Conservation (phyloP, 176 grass and related monocot genomes). For the Eleusine indica region DNA sequence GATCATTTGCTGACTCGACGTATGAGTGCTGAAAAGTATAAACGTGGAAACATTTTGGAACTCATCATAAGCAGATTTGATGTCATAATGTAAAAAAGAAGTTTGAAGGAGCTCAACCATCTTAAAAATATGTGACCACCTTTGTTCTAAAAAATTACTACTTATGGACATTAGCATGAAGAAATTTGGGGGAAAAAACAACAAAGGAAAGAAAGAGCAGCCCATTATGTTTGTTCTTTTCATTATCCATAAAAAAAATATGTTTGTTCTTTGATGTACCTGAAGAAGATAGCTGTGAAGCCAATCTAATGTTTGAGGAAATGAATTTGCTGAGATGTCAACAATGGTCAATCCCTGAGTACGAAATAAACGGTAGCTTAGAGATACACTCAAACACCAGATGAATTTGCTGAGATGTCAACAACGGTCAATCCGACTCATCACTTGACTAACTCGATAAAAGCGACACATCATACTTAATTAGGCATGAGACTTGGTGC, state of each 20-base stretch:
- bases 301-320: conserved; percentile 90
- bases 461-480: neutral
- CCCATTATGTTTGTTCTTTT: conserved; percentile 4
- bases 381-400: conserved; percentile 10
- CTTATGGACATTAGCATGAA: conserved; percentile 6
- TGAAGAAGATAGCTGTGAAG: conserved; percentile 95
- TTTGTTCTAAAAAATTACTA: neutral
- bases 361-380: neutral
- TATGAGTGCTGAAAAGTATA: neutral
- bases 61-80: neutral
- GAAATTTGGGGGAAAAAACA: neutral
- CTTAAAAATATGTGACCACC: neutral
- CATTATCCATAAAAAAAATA: no score
- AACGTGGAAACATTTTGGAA: neutral
- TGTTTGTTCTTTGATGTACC: conserved; percentile 39
- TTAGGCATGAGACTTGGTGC: neutral
- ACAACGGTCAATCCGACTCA: neutral
- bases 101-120: neutral
- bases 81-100: neutral
- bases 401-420: neutral
- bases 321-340: conserved; percentile 93
- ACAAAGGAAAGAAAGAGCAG: neutral
- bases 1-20: neutral
- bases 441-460: neutral
- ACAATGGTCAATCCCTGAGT: conserved; percentile 81